These are phyloP conservation scores for Pisolithus tinctorius DNA, from an alignment of 768 basidiomycete genomes.

Conservation along the genomic window DNA sequence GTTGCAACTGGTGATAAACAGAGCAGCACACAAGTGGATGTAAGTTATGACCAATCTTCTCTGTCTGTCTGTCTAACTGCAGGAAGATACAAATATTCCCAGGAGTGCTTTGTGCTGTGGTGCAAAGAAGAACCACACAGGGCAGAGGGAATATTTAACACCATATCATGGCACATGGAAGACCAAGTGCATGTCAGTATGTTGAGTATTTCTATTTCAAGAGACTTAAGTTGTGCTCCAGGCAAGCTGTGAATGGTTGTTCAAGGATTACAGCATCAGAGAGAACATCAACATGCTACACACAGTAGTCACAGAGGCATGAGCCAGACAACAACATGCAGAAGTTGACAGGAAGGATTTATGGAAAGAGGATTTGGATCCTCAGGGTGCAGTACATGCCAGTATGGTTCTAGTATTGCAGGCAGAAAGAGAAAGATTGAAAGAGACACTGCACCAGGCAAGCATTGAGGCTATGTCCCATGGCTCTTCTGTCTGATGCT, in stretches of 20 bases:
- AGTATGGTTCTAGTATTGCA: slow-evolving; percentile 54
- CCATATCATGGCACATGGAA: slow-evolving; percentile 68
- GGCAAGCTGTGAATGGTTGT: slow-evolving; percentile 64
- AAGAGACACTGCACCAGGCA: too few relatives aligned
- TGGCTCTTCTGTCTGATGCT: neutral
- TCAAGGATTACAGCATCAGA: slow-evolving; percentile 59
- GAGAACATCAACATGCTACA: slow-evolving; percentile 69
- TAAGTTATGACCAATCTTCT: slow-evolving; percentile 19
- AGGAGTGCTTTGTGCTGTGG: slow-evolving; percentile 61
- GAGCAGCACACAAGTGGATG: slow-evolving; percentile 50
- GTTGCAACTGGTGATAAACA: slow-evolving; percentile 45
- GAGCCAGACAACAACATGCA: slow-evolving; percentile 43
- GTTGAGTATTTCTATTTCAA: neutral
- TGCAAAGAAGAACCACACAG: slow-evolving; percentile 62
- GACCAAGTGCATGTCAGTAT: slow-evolving; percentile 41
- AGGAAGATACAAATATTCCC: slow-evolving; percentile 42
- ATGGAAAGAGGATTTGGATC: slow-evolving; percentile 61
- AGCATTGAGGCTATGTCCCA: too few relatives aligned
- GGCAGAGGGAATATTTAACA: slow-evolving; percentile 53
- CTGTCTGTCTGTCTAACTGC: neutral
- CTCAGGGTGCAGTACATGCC: slow-evolving; percentile 56
- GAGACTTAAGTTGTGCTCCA: slow-evolving; percentile 20
- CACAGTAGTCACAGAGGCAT: slow-evolving; percentile 59
- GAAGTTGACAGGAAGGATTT: slow-evolving; percentile 40
- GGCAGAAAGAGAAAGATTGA: too few relatives aligned